Evolutionary conservation across 495 filamentous ascomycete species (phyloP).

Genomic region (Lepidopterella palustris): DNA sequence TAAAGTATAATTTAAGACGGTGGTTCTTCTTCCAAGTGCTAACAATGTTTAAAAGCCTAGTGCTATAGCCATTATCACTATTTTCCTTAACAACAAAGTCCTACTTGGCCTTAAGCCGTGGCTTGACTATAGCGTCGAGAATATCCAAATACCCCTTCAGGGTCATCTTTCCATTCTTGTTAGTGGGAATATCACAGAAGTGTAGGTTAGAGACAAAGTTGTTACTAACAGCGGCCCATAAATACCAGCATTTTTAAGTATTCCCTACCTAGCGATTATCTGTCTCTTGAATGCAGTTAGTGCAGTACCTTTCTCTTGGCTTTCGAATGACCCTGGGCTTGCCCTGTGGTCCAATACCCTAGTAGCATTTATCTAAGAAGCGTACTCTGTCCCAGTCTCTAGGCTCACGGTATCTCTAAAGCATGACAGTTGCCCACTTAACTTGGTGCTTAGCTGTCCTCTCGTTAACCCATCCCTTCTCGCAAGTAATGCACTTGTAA

Average conservation of each 20-base stretch:
- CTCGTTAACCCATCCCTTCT: background rate
- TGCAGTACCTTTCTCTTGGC: slow-evolving; percentile 5
- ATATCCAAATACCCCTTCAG: slow-evolving; percentile 10
- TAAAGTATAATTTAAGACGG: slow-evolving; percentile 16
- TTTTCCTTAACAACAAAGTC: slow-evolving; percentile 18
- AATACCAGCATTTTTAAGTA: slow-evolving; percentile 6
- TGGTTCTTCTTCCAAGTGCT: slow-evolving; percentile 7
- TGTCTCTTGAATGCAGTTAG: slow-evolving; percentile 9
- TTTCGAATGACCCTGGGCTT: slow-evolving; percentile 6
- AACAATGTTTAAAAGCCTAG: slow-evolving; percentile 3
- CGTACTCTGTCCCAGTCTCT: background rate
- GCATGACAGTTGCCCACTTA: background rate
- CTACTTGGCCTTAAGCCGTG: slow-evolving; percentile 1
- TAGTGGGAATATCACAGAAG: slow-evolving; percentile 14
- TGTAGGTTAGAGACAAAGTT: slow-evolving; percentile 11
- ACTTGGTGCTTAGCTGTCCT: background rate
- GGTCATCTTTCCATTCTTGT: slow-evolving; percentile 19
- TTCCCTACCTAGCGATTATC: background rate
- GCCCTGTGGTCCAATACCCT: background rate
- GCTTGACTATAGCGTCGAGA: slow-evolving; percentile 14
- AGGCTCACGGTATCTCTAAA: background rate
- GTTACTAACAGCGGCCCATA: slow-evolving; percentile 8
- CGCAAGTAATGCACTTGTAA: slow-evolving; percentile 2
- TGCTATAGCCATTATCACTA: slow-evolving; percentile 7
- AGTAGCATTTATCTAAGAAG: background rate